Base-by-base conservation (phyloP, 352 stramenopile genomes). In the Thalassiosira exigua region DNA sequence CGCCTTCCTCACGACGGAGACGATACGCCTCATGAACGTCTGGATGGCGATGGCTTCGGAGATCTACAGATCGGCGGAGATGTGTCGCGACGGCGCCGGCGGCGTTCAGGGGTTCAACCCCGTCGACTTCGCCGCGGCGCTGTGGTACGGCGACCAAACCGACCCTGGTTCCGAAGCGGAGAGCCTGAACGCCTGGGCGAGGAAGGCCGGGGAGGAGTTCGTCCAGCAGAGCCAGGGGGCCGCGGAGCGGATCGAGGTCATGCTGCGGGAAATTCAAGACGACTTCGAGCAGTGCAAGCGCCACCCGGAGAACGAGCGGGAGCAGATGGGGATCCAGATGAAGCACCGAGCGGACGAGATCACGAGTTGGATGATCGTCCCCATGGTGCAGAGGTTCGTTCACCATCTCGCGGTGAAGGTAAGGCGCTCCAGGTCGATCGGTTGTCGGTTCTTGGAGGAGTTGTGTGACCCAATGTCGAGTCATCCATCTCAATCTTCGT, bases 351-450 rank as follows among this genome's bases (percentile, higher is more conserved):
- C 90, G 5, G 58, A 87, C 51, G 52, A 76, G 4, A 75, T 88
- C 4, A 74, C 83, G 26, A 68, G 68, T 26, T 61, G 78, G 2
- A 88, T 91, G 81, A 87, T 66, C 30, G 64, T 92, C 32, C 82
- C 86, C 0, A 54, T 94, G 24, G 69, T 94, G 11, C 89, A 93
- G 72, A 88, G 88, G 29, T 69, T 94, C 26, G 85, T 93, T 48
- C 70, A 88, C 50, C 69, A 90, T 54, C 75, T 89, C 44, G 77
- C 76, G 36, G 44, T 51, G 22, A 53, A 78, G 61, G 57, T 71
- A 52, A 30, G 76, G n/a, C n/a, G n/a, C n/a, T n/a, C n/a, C n/a
- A n/a, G n/a, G n/a, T n/a, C n/a, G n/a, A n/a, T n/a, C n/a, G n/a
- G n/a, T n/a, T n/a, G n/a, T n/a, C n/a, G n/a, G n/a, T n/a, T n/a